A percentile compares a stretch with the other conserved stretches of the same genome.
Evolutionary conservation across 768 basidiomycete genomes (phyloP).

Genomic region (Boletus bicolor): DNA sequence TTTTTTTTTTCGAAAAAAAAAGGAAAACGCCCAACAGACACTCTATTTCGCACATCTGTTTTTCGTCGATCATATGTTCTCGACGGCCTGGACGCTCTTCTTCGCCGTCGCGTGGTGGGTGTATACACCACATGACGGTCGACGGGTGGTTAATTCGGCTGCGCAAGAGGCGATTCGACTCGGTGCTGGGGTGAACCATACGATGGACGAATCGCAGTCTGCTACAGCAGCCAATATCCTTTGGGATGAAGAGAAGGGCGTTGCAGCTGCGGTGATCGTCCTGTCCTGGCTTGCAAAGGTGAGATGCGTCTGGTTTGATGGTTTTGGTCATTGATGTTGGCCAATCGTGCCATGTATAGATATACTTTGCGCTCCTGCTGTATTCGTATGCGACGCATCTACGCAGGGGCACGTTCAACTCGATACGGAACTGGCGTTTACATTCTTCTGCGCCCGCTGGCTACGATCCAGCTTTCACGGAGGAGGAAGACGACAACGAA

Average conservation of each 20-base stretch:
- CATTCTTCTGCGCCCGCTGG: conserved; percentile 19
- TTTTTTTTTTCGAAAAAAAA: not conserved
- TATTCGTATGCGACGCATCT: conserved; percentile 95
- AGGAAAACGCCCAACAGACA: conserved; percentile 87
- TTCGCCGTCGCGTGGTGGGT: conserved; percentile 91
- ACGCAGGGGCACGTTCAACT: conserved; percentile 84
- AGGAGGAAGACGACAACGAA: conserved; percentile 63
- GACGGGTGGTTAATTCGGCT: conserved; percentile 70
- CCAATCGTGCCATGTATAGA: conserved; percentile 41
- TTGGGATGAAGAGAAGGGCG: conserved; percentile 88
- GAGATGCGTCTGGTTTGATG: conserved; percentile 17
- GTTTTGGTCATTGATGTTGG: not conserved
- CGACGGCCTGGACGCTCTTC: conserved; percentile 87
- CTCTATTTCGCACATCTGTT: conserved; percentile 91
- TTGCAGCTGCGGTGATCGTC: conserved; percentile 72
- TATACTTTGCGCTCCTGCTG: conserved; percentile 85
- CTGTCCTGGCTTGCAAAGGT: conserved; percentile 90
- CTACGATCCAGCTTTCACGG: conserved; percentile 33
- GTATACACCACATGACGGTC: conserved; percentile 89
- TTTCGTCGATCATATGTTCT: conserved; percentile 86
- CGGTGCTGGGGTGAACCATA: conserved; percentile 46
- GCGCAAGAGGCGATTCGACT: conserved; percentile 87
- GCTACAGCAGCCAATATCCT: conserved; percentile 71
- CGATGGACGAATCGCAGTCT: conserved; percentile 64
- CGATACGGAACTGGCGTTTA: conserved; percentile 50